Conservation (phyloP, 2,329 filamentous ascomycete genomes). For the Dichotomopilus funicola region DNA sequence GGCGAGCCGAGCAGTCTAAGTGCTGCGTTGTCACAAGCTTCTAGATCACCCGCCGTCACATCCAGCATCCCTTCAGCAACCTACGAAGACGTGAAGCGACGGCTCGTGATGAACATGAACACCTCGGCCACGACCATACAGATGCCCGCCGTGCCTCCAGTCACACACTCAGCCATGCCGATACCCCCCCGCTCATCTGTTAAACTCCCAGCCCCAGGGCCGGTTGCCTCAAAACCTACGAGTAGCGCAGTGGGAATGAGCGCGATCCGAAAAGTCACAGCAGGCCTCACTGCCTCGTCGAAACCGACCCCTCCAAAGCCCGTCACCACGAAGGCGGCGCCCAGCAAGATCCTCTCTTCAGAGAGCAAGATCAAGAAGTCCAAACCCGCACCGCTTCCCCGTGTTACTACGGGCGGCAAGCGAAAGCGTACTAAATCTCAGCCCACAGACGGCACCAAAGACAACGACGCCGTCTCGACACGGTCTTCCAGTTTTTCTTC, state of each 20-base stretch:
- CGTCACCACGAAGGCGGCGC: slow-evolving; percentile 5
- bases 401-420: slow-evolving; percentile 25
- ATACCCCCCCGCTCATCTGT: background rate
- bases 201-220: no score
- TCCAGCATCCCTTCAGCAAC: slow-evolving; percentile 29
- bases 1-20: slow-evolving; percentile 31
- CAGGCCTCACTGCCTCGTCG: slow-evolving; percentile 20
- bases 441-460: slow-evolving; percentile 6
- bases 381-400: slow-evolving; percentile 16
- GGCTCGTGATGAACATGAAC: slow-evolving; percentile 36
- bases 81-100: slow-evolving; percentile 35
- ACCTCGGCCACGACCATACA: slow-evolving; percentile 33
- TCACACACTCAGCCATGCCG: background rate
- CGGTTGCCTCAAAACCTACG: background rate
- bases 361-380: slow-evolving; percentile 23
- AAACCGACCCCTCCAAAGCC: background rate
- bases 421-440: slow-evolving; percentile 30
- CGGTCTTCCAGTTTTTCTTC: slow-evolving; percentile 23
- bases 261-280: slow-evolving; percentile 25
- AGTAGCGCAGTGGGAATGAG: slow-evolving; percentile 18
- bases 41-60: slow-evolving; percentile 23
- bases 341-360: slow-evolving; percentile 6
- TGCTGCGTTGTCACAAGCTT: slow-evolving; percentile 31
- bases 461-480: slow-evolving; percentile 22
- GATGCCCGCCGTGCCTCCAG: slow-evolving; percentile 26